Conservation (phyloP, 2,329 filamentous ascomycete species). For the Epichloe aotearoae region DNA sequence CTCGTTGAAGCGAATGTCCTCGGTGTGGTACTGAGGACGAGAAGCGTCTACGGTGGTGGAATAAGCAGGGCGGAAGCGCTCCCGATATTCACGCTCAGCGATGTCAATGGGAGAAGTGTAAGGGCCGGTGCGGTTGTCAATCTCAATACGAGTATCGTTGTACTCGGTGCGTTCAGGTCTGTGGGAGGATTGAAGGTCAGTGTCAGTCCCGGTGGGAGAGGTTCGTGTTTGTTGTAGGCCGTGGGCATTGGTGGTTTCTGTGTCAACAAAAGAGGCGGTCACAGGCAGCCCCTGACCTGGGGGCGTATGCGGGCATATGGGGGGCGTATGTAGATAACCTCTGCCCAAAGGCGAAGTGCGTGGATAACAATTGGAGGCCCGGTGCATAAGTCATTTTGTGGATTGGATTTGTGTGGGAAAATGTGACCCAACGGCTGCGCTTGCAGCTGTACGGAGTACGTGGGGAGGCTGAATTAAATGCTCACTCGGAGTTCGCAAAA, state of each 20-base stretch:
- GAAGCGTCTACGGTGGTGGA: slow-evolving; percentile 21
- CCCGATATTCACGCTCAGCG: slow-evolving; percentile 53
- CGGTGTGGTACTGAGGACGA: slow-evolving; percentile 20
- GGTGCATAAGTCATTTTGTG: slow-evolving; percentile 1
- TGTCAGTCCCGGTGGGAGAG: slow-evolving; percentile 4
- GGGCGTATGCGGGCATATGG: neutral
- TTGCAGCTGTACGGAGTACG: neutral
- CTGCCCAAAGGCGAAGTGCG: slow-evolving; percentile 5
- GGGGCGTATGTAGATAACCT: slow-evolving; percentile 5
- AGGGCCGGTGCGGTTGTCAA: slow-evolving; percentile 39
- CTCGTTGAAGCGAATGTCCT: slow-evolving; percentile 18
- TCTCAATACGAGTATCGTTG: slow-evolving; percentile 53
- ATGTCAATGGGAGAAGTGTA: slow-evolving; percentile 44
- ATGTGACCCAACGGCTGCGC: neutral
- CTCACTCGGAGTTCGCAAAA: neutral
- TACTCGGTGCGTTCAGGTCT: slow-evolving; percentile 31
- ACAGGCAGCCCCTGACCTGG: slow-evolving; percentile 11
- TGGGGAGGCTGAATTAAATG: neutral
- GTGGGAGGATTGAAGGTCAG: slow-evolving; percentile 7
- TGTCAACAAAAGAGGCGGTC: slow-evolving; percentile 12
- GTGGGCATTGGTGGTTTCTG: slow-evolving; percentile 8
- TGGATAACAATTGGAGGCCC: neutral
- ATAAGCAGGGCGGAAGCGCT: slow-evolving; percentile 42
- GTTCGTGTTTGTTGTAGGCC: slow-evolving; percentile 14
- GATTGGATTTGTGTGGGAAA: neutral